phyloP scores from a whole-genome alignment of 2,329 filamentous ascomycete genomes.

The Pseudogymnoascus sp. region DNA sequence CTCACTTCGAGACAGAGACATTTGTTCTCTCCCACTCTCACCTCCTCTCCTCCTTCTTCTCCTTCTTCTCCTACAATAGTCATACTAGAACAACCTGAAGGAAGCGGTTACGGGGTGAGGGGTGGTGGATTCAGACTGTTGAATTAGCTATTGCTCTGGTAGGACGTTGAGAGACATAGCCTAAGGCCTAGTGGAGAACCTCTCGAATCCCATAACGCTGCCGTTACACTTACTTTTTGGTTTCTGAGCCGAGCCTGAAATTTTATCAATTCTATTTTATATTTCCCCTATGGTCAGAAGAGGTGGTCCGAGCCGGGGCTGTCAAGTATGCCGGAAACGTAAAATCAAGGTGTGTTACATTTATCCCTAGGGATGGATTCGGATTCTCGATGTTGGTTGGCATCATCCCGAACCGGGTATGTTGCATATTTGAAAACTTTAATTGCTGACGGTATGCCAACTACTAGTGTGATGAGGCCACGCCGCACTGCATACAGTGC shows the following conservation, averaged over 20 bases:
- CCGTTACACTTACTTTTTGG: neutral
- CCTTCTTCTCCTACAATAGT: too few relatives aligned
- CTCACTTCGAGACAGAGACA: too few relatives aligned
- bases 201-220: too few relatives aligned
- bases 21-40: too few relatives aligned
- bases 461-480: constrained; percentile 8
- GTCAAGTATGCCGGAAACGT: constrained; percentile 4
- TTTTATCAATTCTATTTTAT: neutral
- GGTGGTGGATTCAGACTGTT: neutral
- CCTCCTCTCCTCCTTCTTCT: too few relatives aligned
- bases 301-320: constrained; percentile 4
- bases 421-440: neutral
- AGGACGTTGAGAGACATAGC: neutral
- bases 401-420: neutral
- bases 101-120: too few relatives aligned
- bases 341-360: neutral
- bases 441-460: neutral
- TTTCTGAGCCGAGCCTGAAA: neutral
- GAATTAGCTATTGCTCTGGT: neutral
- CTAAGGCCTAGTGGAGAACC: neutral
- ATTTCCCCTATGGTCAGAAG: neutral
- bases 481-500: neutral
- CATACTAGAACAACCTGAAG: too few relatives aligned
- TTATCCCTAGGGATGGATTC: neutral
- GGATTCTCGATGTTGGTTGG: neutral